Evolutionary conservation across 768 basidiomycete species (phyloP), one percentile per base, ranked within the genome.

Genomic region (Podaxis mareebaensis): DNA sequence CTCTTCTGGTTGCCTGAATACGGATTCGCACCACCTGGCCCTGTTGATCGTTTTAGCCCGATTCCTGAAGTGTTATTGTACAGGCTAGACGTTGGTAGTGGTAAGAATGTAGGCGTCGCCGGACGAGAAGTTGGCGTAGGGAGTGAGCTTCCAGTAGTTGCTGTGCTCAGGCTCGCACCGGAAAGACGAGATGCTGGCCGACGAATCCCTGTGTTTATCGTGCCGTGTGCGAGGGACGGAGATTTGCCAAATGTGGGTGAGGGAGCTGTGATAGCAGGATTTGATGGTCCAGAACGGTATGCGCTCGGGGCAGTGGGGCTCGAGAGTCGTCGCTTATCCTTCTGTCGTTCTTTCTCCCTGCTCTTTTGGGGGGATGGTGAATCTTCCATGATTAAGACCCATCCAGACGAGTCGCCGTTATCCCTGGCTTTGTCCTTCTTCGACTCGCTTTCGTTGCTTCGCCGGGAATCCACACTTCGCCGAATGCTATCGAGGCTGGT

Each of bases 351-450:
- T 64, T 83, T 81, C 59, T 81, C 81, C 65, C 78, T 76, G 52
- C 82, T 79, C 72, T 85, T 89, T 33, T 78, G 79, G 22, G 89
- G 90, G 15, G 87, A 87, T 24, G 91, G 89, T 2, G 89, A 88
- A 70, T 93, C 92, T 67, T 93, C 92, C 91, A 93, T 92, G 55
- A 94, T 91, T 40, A 94, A 83, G 46, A 94, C 92, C 92, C 92
- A 94, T 60, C 92, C 92, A 40, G 91, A 85, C 11, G 87, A 77
- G 68, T 92, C 90, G 22, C 81, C 84, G 36, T 74, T 77, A 49
- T 82, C 78, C 44, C 79, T 83, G 68, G 80, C 83, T 63, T 72
- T 76, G 57, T 70, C 76, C 65, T 81, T 83, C 59, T 79, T 79
- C 6, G 75, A 72, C 48, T 78, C 79, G 65, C 73, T 77, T 51